A percentile compares a stretch with the other conserved stretches of the same genome.
Evolutionary conservation across 1,284 basidiomycete species (phyloP).

Genomic region (Phaffia rhodozyma): DNA sequence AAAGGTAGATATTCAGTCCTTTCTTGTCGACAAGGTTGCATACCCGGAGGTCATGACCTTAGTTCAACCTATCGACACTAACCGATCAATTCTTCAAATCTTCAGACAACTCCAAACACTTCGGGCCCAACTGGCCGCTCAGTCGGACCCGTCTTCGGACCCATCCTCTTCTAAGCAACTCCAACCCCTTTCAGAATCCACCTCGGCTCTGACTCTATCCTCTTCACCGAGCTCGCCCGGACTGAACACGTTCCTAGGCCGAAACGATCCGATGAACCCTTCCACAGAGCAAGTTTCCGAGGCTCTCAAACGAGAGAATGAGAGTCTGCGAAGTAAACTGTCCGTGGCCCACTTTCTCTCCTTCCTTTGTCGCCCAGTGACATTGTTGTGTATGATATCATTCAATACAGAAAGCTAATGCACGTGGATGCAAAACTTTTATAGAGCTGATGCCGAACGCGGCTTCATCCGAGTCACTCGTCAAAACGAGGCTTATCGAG

Average conservation of each 20-base stretch:
- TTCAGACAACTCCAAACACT: constrained; percentile 7
- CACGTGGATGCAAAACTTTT: not conserved
- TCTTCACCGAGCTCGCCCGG: not conserved
- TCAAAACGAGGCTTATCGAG: constrained; percentile 10
- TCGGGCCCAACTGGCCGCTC: constrained; percentile 7
- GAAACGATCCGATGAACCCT: constrained; percentile 5
- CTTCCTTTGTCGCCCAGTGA: not conserved
- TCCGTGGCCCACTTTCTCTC: not conserved
- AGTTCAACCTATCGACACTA: not conserved
- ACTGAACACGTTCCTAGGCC: not conserved
- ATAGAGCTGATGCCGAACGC: constrained; percentile 10
- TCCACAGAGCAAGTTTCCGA: not conserved
- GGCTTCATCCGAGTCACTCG: constrained; percentile 16
- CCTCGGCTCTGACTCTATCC: not conserved
- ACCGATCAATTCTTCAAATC: not conserved
- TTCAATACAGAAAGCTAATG: not conserved
- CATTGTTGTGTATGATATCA: too few species aligned
- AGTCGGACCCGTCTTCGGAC: not conserved
- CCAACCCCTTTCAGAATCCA: not conserved
- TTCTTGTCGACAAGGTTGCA: not conserved
- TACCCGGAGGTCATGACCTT: not conserved
- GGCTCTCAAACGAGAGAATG: constrained; percentile 9
- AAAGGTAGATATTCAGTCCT: constrained; percentile 1
- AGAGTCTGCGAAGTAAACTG: constrained; percentile 7
- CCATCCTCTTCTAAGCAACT: not conserved